phyloP scores from a whole-genome alignment of 2,329 filamentous ascomycete genomes.

The Fusarium pseudocircinatum region DNA sequence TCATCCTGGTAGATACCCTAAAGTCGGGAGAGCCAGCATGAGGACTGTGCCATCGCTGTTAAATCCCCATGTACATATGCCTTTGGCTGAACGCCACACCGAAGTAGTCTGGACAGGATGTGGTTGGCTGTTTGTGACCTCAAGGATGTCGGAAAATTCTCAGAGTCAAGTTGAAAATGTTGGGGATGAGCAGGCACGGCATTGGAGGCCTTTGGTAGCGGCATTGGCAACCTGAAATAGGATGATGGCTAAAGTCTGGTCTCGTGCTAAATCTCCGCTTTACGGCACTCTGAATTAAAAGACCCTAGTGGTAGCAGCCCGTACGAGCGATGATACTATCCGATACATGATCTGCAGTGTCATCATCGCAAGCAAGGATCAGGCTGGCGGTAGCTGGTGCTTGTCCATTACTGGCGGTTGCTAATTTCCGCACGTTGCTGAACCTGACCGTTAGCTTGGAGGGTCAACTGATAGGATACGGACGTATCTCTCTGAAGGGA shows the following conservation, averaged over 20 bases:
- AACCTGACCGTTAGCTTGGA: background rate
- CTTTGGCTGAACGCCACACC: constrained; percentile 16
- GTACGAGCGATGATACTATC: constrained; percentile 19
- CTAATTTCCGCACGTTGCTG: background rate
- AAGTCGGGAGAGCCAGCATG: constrained; percentile 15
- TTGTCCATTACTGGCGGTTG: background rate
- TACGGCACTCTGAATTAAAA: constrained; percentile 10
- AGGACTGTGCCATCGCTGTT: constrained; percentile 28
- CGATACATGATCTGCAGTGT: constrained; percentile 32
- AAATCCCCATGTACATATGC: background rate
- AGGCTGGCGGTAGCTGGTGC: background rate
- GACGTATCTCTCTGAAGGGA: background rate
- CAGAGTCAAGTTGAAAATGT: background rate
- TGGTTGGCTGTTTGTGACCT: background rate
- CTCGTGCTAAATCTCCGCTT: constrained; percentile 26
- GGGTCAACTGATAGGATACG: background rate
- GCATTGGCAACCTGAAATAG: constrained; percentile 26
- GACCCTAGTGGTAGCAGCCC: background rate
- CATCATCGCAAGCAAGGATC: constrained; percentile 8
- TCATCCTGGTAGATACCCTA: constrained; percentile 2
- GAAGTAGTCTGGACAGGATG: constrained; percentile 10
- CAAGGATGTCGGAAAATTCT: constrained; percentile 20
- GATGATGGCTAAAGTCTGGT: constrained; percentile 8
- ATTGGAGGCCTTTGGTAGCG: constrained; percentile 2
- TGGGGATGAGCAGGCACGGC: background rate